Percentiles rank a stretch among this genome's conserved stretches.
phyloP scores from a whole-genome alignment of 345 rosid genomes.

The Boechera divaricarpa region DNA sequence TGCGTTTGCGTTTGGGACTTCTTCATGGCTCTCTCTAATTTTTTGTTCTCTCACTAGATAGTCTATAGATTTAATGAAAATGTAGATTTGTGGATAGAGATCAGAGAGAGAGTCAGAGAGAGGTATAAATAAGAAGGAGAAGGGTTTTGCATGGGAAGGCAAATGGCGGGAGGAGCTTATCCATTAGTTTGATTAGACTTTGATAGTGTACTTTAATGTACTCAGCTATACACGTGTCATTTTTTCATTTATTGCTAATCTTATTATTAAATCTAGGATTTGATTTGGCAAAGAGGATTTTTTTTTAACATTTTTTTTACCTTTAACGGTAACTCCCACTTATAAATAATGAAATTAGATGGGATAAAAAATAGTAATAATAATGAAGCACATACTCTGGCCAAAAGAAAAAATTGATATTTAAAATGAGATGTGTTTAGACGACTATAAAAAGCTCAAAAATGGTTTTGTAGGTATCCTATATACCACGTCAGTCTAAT shows the following conservation, averaged over 20 bases:
- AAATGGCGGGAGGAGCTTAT: slow-evolving; percentile 37
- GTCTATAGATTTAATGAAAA: background rate
- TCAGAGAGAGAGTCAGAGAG: background rate
- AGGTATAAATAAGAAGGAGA: slow-evolving; percentile 11
- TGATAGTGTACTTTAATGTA: background rate
- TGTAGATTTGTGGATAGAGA: background rate
- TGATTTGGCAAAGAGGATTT: too few species aligned
- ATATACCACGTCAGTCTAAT: too few species aligned
- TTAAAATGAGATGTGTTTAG: too few species aligned
- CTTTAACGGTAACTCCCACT: too few species aligned
- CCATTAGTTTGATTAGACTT: background rate
- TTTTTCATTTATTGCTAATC: background rate
- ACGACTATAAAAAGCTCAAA: too few species aligned
- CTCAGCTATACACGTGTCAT: background rate
- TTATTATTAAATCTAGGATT: too few species aligned
- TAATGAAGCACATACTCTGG: too few species aligned
- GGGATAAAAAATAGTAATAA: too few species aligned
- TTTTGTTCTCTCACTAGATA: background rate
- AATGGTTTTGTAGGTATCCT: too few species aligned
- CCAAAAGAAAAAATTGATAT: too few species aligned
- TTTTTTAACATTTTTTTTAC: too few species aligned
- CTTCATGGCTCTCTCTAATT: background rate
- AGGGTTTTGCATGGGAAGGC: slow-evolving; percentile 32
- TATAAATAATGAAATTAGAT: too few species aligned
- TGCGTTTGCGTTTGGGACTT: slow-evolving; percentile 29